phyloP scores from a whole-genome alignment of 345 rosid species.

The Hibiscus trionum region DNA sequence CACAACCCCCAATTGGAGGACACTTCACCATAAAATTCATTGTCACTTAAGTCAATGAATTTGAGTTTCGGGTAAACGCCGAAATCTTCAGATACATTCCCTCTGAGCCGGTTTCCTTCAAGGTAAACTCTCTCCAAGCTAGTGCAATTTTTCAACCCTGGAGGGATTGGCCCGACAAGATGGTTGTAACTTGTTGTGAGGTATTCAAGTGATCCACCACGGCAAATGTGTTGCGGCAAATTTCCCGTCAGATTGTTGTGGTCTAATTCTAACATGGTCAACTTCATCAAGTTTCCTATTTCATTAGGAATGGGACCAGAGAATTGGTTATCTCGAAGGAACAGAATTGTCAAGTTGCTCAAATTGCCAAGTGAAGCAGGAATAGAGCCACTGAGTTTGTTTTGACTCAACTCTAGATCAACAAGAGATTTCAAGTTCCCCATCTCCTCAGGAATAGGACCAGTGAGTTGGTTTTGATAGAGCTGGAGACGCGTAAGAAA shows the following conservation, averaged over 20 bases:
- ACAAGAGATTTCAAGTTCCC: constrained; percentile 12
- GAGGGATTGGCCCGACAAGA: constrained; percentile 1
- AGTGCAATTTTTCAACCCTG: background rate
- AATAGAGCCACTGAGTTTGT: constrained; percentile 5
- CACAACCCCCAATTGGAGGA: constrained; percentile 8
- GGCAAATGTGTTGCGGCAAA: constrained; percentile 1
- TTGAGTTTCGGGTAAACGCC: constrained; percentile 6
- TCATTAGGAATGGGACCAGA: constrained; percentile 13
- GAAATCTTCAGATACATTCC: constrained; percentile 9
- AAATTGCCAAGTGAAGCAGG: background rate
- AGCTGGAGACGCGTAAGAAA: background rate
- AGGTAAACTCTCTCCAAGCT: background rate
- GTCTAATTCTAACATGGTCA: background rate
- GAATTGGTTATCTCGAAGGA: constrained; percentile 2
- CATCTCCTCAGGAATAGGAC: constrained; percentile 12
- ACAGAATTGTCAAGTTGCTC: background rate
- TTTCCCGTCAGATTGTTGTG: background rate
- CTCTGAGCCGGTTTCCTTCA: background rate
- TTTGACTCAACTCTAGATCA: background rate
- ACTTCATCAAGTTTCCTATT: background rate
- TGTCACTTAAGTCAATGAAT: background rate
- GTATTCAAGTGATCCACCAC: background rate
- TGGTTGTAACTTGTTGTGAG: constrained; percentile 1
- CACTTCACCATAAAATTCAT: constrained; percentile 12
- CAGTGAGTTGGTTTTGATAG: constrained; percentile 10